Evolutionary conservation across 164 flowering plant species (phyloP).

Genomic region (Magnolia officinalis): DNA sequence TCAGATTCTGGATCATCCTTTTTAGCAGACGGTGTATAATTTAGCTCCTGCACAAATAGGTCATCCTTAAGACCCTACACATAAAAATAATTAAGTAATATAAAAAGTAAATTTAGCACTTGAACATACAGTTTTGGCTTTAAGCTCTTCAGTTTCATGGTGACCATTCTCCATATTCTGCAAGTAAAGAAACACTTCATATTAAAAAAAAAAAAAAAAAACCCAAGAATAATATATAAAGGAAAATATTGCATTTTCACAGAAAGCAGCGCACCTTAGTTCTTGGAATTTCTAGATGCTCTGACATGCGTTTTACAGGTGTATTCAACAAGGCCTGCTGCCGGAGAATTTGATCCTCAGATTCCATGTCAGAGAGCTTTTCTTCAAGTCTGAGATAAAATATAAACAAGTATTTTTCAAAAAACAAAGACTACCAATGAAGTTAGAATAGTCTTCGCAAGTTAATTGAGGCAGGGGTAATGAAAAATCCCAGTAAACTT

Average conservation of each 20-base stretch:
- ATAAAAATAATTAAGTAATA: neutral
- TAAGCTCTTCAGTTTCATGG: slow-evolving; percentile 45
- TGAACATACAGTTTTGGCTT: slow-evolving; percentile 34
- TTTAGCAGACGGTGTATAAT: slow-evolving; percentile 46
- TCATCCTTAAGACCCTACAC: neutral
- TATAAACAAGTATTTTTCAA: neutral
- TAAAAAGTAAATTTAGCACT: neutral
- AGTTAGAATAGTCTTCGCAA: neutral
- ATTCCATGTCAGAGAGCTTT: slow-evolving; percentile 73
- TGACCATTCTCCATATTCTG: slow-evolving; percentile 81
- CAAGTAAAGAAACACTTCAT: slow-evolving; percentile 10
- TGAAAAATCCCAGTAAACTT: neutral
- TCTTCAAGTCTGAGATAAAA: slow-evolving; percentile 63
- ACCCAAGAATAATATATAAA: neutral
- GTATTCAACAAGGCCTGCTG: slow-evolving; percentile 52
- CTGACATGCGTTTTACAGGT: slow-evolving; percentile 52
- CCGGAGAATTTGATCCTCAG: slow-evolving; percentile 75
- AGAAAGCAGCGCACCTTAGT: slow-evolving; percentile 31
- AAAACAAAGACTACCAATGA: neutral
- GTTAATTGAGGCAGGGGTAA: neutral
- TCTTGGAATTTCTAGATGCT: slow-evolving; percentile 33
- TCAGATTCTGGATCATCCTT: slow-evolving; percentile 54
- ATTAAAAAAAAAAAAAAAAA: no score
- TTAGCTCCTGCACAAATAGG: slow-evolving; percentile 51
- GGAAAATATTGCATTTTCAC: neutral